Evolutionary conservation across 805 yeast genomes (phyloP).

Genomic region (Zygosaccharomyces bisporus): DNA sequence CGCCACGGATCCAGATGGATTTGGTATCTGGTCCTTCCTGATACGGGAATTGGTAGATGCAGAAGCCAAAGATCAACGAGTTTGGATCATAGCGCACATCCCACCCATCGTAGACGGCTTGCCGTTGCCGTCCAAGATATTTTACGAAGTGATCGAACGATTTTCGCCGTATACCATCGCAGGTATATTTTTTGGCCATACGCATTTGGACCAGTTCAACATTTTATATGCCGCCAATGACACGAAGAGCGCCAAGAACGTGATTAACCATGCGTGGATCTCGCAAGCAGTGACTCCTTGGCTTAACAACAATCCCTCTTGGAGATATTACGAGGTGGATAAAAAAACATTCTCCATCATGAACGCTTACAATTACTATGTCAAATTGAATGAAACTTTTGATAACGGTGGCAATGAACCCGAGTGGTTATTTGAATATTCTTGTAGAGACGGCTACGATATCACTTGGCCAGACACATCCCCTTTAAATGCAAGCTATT

Average conservation of each 20-base stretch:
- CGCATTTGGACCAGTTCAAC: constrained; percentile 65
- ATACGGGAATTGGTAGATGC: constrained; percentile 59
- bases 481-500: constrained; percentile 65
- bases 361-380: constrained; percentile 56
- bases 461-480: constrained; percentile 53
- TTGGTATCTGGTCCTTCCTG: constrained; percentile 60
- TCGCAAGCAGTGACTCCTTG: constrained; percentile 65
- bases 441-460: constrained; percentile 55
- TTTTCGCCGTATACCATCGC: constrained; percentile 68
- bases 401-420: constrained; percentile 53
- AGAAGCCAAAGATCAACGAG: constrained; percentile 55
- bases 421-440: constrained; percentile 59
- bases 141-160: constrained; percentile 56
- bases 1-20: constrained; percentile 53
- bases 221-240: constrained; percentile 50
- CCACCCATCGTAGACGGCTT: constrained; percentile 59
- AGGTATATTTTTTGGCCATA: constrained; percentile 66
- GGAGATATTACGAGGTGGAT: constrained; percentile 71
- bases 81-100: constrained; percentile 71
- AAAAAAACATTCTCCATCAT: constrained; percentile 54
- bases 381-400: constrained; percentile 57
- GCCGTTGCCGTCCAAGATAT: constrained; percentile 56
- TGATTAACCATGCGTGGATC: constrained; percentile 58
- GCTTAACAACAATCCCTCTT: constrained; percentile 58
- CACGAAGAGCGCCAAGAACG: constrained; percentile 42